These are phyloP conservation scores for Globisporangium rhizosaccharum DNA, from an alignment of 352 stramenopile genomes.

Conservation along the genomic window DNA sequence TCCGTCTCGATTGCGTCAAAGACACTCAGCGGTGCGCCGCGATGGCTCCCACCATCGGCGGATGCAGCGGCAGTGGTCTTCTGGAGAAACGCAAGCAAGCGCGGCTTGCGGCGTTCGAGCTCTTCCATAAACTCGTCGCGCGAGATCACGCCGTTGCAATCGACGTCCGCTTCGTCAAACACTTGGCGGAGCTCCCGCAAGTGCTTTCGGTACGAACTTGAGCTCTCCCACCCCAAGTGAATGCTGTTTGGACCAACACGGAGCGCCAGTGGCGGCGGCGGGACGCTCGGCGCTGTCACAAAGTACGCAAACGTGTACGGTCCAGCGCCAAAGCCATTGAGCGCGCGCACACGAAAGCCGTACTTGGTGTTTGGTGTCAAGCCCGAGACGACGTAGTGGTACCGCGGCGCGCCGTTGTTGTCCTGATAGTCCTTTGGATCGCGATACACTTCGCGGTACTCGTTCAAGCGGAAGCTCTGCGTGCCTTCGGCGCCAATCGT, in stretches of 20 bases:
- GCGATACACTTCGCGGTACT: constrained; percentile 80
- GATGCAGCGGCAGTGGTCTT: constrained; percentile 28
- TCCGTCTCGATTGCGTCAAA: constrained; percentile 89
- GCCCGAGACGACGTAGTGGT: constrained; percentile 58
- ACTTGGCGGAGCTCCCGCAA: constrained; percentile 71
- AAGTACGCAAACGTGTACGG: constrained; percentile 85
- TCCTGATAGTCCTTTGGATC: constrained; percentile 85
- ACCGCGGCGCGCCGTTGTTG: constrained; percentile 72
- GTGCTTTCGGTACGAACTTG: constrained; percentile 54
- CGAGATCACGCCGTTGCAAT: constrained; percentile 71
- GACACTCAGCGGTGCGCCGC: constrained; percentile 45
- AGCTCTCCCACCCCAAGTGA: constrained; percentile 72
- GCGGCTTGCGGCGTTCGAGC: constrained; percentile 69
- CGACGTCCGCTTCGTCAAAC: constrained; percentile 75
- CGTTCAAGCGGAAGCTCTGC: constrained; percentile 53
- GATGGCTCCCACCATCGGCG: not conserved
- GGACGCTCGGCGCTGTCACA: constrained; percentile 68
- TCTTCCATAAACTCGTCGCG: constrained; percentile 85
- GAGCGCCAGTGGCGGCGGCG: constrained; percentile 60
- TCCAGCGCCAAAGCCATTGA: constrained; percentile 89
- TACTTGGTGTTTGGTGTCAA: constrained; percentile 87
- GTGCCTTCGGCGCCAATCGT: constrained; percentile 72
- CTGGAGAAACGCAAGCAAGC: constrained; percentile 72
- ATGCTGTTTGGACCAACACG: constrained; percentile 65
- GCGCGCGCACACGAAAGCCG: constrained; percentile 80